A percentile compares a stretch with the other conserved stretches of the same genome.
Evolutionary conservation across 345 rosid species (phyloP).

Genomic region (Garcia nutans): DNA sequence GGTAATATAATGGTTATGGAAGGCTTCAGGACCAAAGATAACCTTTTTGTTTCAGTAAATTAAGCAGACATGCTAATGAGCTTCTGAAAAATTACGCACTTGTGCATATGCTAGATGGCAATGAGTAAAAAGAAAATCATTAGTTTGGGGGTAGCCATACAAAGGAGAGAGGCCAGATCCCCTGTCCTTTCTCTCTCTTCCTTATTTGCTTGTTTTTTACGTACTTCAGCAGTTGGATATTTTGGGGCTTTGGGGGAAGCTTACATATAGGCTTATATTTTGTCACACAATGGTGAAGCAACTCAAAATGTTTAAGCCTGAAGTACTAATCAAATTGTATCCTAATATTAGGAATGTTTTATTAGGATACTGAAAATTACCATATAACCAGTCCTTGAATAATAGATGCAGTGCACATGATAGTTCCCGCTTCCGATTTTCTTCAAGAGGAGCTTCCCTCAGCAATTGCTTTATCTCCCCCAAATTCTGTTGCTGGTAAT

Average conservation of each 20-base stretch:
- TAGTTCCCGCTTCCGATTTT: constrained; percentile 78
- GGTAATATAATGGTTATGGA: no score
- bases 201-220: background rate
- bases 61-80: no score
- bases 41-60: no score
- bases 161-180: no score
- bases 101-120: no score
- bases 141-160: no score
- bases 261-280: background rate
- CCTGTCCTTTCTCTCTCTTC: no score
- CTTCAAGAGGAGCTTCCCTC: constrained; percentile 80
- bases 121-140: no score
- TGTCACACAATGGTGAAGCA: background rate
- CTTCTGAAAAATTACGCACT: no score
- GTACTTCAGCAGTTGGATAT: background rate
- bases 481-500: constrained; percentile 65
- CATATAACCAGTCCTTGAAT: constrained; percentile 97
- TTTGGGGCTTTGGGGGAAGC: background rate
- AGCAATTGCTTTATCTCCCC: constrained; percentile 70
- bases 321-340: background rate
- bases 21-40: no score
- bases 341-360: no score
- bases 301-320: background rate
- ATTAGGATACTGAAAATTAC: constrained; percentile 38
- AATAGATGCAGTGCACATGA: constrained; percentile 83